These are phyloP conservation scores for Cladosporium sp. DNA, from an alignment of 2,329 filamentous ascomycete genomes.

Conservation along the genomic window DNA sequence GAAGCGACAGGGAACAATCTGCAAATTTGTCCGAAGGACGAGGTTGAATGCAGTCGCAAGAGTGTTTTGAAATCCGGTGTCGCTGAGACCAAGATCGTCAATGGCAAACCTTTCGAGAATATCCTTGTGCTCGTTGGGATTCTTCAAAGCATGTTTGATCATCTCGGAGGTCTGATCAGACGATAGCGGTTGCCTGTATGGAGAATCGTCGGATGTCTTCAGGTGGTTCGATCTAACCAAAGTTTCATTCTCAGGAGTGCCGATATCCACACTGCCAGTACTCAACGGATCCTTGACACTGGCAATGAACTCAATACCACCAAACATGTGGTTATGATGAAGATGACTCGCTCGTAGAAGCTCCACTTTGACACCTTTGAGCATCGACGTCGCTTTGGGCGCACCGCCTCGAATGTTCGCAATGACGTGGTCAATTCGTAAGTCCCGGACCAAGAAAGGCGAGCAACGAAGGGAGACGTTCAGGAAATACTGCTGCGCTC, in stretches of 20 bases:
- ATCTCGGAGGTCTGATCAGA: conserved; percentile 3
- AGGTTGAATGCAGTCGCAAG: too few relatives aligned
- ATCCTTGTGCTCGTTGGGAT: neutral
- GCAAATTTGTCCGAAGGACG: neutral
- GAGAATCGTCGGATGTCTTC: neutral
- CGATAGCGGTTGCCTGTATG: conserved; percentile 1
- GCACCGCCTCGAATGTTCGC: too few relatives aligned
- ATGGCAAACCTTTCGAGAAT: too few relatives aligned
- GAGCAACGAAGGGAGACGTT: conserved; percentile 20
- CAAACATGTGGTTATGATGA: too few relatives aligned
- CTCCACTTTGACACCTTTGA: conserved; percentile 16
- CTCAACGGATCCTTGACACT: neutral
- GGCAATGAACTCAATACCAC: neutral
- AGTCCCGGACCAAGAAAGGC: conserved; percentile 14
- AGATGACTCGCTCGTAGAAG: neutral
- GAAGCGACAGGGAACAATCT: neutral
- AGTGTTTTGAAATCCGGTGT: too few relatives aligned
- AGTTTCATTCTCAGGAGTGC: neutral
- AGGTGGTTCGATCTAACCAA: neutral
- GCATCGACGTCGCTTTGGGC: neutral
- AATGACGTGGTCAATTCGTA: neutral
- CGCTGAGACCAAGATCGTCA: neutral
- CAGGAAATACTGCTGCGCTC: conserved; percentile 12
- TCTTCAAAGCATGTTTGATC: conserved; percentile 12
- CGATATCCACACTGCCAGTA: neutral